phyloP scores from a whole-genome alignment of 768 basidiomycete genomes.

The Phaeotremella skinneri region DNA sequence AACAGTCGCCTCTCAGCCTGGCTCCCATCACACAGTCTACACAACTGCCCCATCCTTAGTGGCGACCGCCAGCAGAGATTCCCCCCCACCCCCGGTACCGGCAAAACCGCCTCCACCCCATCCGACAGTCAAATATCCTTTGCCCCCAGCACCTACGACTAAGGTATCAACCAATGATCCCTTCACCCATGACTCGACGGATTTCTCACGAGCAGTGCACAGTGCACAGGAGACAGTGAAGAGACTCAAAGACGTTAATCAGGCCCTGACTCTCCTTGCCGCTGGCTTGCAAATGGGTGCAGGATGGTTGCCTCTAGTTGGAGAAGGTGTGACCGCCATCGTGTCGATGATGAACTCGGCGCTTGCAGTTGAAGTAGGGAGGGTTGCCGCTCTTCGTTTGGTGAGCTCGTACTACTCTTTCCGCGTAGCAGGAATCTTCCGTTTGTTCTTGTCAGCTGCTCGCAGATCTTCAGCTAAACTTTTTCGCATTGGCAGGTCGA shows the following conservation, averaged over 20 bases:
- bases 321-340: constrained; percentile 27
- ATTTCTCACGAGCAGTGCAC: neutral
- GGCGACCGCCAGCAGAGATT: neutral
- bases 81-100: too few relatives aligned
- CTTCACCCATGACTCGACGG: neutral
- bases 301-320: constrained; percentile 36
- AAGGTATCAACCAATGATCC: neutral
- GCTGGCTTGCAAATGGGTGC: constrained; percentile 15
- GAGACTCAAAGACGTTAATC: constrained; percentile 16
- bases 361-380: constrained; percentile 24
- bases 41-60: neutral
- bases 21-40: neutral
- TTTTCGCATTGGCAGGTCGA: constrained; percentile 24
- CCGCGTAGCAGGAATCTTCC: neutral
- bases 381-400: constrained; percentile 35
- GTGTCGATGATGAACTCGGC: constrained; percentile 27
- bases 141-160: neutral
- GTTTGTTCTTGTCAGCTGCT: too few relatives aligned
- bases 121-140: neutral
- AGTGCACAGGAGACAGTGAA: constrained; percentile 15
- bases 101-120: neutral
- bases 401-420: constrained; percentile 8
- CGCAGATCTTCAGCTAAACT: too few relatives aligned
- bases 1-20: too few relatives aligned
- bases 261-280: constrained; percentile 15